Conservation (phyloP, 1,284 basidiomycete genomes). For the Sanguinoderma infundibulare region DNA sequence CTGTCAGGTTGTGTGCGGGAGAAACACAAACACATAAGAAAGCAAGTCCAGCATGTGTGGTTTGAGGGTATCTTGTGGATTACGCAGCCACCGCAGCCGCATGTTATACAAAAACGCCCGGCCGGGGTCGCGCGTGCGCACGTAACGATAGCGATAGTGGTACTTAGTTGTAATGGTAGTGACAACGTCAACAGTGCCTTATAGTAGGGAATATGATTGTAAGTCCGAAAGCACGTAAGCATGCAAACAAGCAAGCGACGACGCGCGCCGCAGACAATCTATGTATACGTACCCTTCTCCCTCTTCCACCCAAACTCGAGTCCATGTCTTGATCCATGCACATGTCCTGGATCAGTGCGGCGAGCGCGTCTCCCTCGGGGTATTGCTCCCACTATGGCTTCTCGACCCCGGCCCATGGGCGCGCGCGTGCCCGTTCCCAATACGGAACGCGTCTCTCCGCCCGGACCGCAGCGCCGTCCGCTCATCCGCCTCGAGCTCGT, state of each 20-base stretch:
- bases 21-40: not conserved
- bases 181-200: not conserved
- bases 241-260: not conserved
- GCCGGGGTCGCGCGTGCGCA: not conserved
- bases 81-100: not conserved
- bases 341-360: not conserved
- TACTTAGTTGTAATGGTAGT: no score
- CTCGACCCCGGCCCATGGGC: conserved; percentile 15
- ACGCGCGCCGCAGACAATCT: not conserved
- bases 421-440: conserved; percentile 12
- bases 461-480: conserved; percentile 40
- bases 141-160: not conserved
- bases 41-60: not conserved
- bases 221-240: conserved; percentile 1
- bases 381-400: conserved; percentile 32
- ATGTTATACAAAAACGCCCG: not conserved
- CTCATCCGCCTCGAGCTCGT: conserved; percentile 41
- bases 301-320: not conserved
- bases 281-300: not conserved
- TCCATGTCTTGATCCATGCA: not conserved
- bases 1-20: no score
- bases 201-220: not conserved
- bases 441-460: conserved; percentile 14
- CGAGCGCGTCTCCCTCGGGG: conserved; percentile 29
- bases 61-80: not conserved